Conservation (phyloP, 2,329 filamentous ascomycete species). For the Aspergillus sp. region DNA sequence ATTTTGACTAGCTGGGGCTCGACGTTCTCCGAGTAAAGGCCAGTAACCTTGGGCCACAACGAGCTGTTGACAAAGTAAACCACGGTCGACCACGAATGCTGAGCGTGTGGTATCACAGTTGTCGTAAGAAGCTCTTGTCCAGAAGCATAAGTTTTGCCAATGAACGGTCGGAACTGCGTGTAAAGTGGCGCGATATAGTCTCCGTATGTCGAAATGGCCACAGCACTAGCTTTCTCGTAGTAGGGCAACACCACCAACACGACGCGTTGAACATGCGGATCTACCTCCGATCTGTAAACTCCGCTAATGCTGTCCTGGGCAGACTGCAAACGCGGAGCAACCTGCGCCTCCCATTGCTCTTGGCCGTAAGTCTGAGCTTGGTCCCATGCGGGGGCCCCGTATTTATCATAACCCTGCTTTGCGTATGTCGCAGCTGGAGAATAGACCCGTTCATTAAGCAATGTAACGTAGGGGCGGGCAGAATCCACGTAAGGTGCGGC, state of each 20-base stretch:
- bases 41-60: constrained; percentile 72
- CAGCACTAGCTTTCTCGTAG: constrained; percentile 65
- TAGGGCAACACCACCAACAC: constrained; percentile 60
- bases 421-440: constrained; percentile 61
- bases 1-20: constrained; percentile 93
- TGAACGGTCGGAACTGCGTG: constrained; percentile 65
- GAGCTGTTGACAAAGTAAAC: constrained; percentile 66
- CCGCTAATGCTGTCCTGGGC: constrained; percentile 55
- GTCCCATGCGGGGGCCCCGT: constrained; percentile 66
- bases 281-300: constrained; percentile 65
- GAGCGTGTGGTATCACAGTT: constrained; percentile 65
- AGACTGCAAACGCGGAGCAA: constrained; percentile 66
- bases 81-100: constrained; percentile 63
- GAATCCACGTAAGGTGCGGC: constrained; percentile 74
- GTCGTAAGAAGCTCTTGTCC: constrained; percentile 61
- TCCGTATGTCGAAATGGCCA: constrained; percentile 14
- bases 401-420: constrained; percentile 54
- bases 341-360: constrained; percentile 69
- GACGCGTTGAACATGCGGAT: constrained; percentile 64
- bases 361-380: constrained; percentile 60
- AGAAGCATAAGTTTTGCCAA: constrained; percentile 59
- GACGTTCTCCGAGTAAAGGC: constrained; percentile 83
- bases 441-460: constrained; percentile 56
- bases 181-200: constrained; percentile 69
- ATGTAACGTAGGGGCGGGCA: constrained; percentile 63